Evolutionary conservation across 306 rosid genomes (phyloP).

Genomic region (Quillaja saponaria): DNA sequence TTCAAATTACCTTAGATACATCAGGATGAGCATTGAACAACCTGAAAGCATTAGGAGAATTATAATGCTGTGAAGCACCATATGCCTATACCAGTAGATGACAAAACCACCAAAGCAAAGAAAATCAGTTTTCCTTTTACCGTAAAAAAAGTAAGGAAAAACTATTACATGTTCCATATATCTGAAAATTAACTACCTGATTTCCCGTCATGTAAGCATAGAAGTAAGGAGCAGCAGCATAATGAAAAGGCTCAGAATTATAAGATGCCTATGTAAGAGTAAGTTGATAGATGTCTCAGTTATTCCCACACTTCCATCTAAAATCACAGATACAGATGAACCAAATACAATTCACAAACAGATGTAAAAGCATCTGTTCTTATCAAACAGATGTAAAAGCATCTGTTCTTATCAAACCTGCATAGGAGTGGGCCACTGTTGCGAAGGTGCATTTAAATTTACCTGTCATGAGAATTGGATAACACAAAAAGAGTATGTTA

Average conservation of each 20-base stretch:
- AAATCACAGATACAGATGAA: background rate
- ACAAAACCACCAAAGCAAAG: constrained; percentile 27
- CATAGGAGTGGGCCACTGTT: constrained; percentile 31
- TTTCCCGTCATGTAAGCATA: constrained; percentile 30
- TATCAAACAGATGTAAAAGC: too few species aligned
- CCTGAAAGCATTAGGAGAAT: constrained; percentile 23
- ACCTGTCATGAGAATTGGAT: constrained; percentile 19
- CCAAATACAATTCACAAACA: background rate
- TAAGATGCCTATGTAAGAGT: constrained; percentile 36
- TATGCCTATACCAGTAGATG: constrained; percentile 28
- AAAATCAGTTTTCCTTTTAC: constrained; percentile 13
- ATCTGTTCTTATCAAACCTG: constrained; percentile 42
- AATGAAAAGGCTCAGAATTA: constrained; percentile 18
- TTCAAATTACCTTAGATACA: constrained; percentile 31
- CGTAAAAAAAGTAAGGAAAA: constrained; percentile 25
- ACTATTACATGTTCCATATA: constrained; percentile 5
- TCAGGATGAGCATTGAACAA: constrained; percentile 22
- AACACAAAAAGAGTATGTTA: constrained; percentile 10
- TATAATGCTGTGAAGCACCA: constrained; percentile 17
- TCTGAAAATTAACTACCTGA: constrained; percentile 39
- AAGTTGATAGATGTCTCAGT: constrained; percentile 10
- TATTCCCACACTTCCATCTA: too few species aligned
- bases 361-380: too few species aligned
- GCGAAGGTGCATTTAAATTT: constrained; percentile 21
- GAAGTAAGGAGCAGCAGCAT: constrained; percentile 31